Evolutionary conservation across 371 early-diverging fungal species (phyloP).

Genomic region (Mucor indicus): DNA sequence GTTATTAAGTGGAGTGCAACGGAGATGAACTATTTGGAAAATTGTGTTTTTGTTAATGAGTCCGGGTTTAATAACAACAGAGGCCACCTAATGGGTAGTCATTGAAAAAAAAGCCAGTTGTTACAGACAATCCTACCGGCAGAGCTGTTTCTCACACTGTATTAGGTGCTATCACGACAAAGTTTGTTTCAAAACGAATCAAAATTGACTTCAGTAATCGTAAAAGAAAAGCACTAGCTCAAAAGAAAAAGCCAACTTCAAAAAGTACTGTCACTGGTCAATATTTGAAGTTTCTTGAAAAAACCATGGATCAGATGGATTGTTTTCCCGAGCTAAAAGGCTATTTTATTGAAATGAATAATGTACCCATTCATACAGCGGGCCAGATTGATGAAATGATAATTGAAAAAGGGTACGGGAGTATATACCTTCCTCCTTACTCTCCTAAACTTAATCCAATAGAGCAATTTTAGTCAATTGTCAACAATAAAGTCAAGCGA

Average conservation of each 20-base stretch:
- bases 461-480: neutral
- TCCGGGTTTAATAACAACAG: neutral
- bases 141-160: slow-evolving; percentile 7
- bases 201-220: slow-evolving; percentile 8
- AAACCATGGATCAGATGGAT: slow-evolving; percentile 21
- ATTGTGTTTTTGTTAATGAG: slow-evolving; percentile 1
- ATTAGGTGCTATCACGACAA: slow-evolving; percentile 6
- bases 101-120: neutral
- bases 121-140: slow-evolving; percentile 1
- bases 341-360: slow-evolving; percentile 19
- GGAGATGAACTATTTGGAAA: slow-evolving; percentile 13
- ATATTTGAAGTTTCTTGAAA: slow-evolving; percentile 8
- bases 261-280: slow-evolving; percentile 12
- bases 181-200: slow-evolving; percentile 12
- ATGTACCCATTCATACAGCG: slow-evolving; percentile 10
- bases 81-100: neutral
- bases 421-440: slow-evolving; percentile 2
- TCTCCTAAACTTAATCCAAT: slow-evolving; percentile 9
- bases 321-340: slow-evolving; percentile 13
- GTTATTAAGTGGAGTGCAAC: slow-evolving; percentile 6
- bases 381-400: slow-evolving; percentile 7
- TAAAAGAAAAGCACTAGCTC: slow-evolving; percentile 8
- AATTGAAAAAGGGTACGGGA: neutral
- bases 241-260: slow-evolving; percentile 2
- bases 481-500: slow-evolving; percentile 3